Evolutionary conservation across 2,329 filamentous ascomycete genomes (phyloP).

Genomic region (Microsporum ferrugineum): DNA sequence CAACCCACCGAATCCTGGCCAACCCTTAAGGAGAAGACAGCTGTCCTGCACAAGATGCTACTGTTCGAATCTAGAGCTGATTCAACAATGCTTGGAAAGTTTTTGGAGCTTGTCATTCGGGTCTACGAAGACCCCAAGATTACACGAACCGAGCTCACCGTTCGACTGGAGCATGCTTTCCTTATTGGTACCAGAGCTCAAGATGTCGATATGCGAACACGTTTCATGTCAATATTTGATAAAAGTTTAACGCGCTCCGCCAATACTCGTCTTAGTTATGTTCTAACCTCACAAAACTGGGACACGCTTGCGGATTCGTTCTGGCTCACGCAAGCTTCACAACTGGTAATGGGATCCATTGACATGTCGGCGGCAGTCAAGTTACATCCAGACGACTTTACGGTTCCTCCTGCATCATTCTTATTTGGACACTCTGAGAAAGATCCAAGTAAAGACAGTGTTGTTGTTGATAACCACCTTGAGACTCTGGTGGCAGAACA

Average conservation of each 20-base stretch:
- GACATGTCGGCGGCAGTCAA: conserved; percentile 72
- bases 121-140: conserved; percentile 98
- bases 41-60: conserved; percentile 97
- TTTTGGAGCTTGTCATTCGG: conserved; percentile 87
- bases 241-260: conserved; percentile 87
- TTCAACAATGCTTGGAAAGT: conserved; percentile 76
- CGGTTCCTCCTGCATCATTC: conserved; percentile 59
- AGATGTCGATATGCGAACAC: conserved; percentile 91
- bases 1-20: conserved; percentile 89
- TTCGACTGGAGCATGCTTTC: conserved; percentile 96
- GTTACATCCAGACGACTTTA: conserved; percentile 75
- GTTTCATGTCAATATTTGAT: conserved; percentile 94
- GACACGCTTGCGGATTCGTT: conserved; percentile 89
- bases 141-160: conserved; percentile 85
- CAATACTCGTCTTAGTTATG: conserved; percentile 76
- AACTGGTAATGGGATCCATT: conserved; percentile 80
- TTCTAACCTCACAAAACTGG: conserved; percentile 90
- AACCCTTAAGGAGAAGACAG: conserved; percentile 96
- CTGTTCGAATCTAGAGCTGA: conserved; percentile 81
- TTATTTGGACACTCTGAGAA: conserved; percentile 62
- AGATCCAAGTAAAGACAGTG: conserved; percentile 50
- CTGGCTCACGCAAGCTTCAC: conserved; percentile 91
- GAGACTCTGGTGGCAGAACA: conserved; percentile 69
- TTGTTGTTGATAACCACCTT: conserved; percentile 71
- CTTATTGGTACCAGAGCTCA: conserved; percentile 85